These are phyloP conservation scores for Epichloe amarillans DNA, from an alignment of 2,329 filamentous ascomycete species.

Conservation along the genomic window DNA sequence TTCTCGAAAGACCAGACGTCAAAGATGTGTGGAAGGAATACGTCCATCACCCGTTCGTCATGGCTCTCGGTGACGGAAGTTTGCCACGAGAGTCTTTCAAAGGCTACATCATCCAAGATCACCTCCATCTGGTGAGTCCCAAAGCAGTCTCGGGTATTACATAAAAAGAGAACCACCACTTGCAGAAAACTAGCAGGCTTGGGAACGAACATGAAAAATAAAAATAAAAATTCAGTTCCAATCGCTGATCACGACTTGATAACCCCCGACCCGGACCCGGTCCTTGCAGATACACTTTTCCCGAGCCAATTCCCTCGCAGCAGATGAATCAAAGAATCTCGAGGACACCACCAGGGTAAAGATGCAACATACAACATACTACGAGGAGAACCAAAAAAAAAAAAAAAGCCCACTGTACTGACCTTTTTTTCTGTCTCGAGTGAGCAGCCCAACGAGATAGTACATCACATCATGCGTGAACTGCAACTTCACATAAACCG, in stretches of 20 bases:
- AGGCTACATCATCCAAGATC: slow-evolving; percentile 83
- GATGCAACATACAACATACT: slow-evolving; percentile 1
- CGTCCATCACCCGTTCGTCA: slow-evolving; percentile 71
- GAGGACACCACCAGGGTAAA: slow-evolving; percentile 53
- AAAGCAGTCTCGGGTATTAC: too few species aligned
- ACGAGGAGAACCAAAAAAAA: not conserved
- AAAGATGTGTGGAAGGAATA: slow-evolving; percentile 59
- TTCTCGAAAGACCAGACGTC: slow-evolving; percentile 66
- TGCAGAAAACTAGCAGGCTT: too few species aligned
- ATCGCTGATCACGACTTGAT: too few species aligned
- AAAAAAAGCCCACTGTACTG: not conserved
- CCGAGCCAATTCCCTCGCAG: slow-evolving; percentile 69
- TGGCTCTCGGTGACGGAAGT: slow-evolving; percentile 60
- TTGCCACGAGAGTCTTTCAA: slow-evolving; percentile 70
- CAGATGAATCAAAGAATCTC: slow-evolving; percentile 70
- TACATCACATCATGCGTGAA: slow-evolving; percentile 66
- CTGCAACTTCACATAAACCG: slow-evolving; percentile 72
- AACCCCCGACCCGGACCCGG: too few species aligned
- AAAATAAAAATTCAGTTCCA: too few species aligned
- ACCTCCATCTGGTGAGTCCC: slow-evolving; percentile 61
- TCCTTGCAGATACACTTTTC: slow-evolving; percentile 62
- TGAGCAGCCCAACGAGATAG: slow-evolving; percentile 37
- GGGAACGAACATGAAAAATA: too few species aligned
- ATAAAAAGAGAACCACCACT: too few species aligned
- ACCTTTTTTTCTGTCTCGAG: not conserved